A percentile compares a stretch with the other conserved stretches of the same genome.
These are phyloP conservation scores for Aureobasidium vineae DNA, from an alignment of 2,329 filamentous ascomycete species.

Conservation along the genomic window DNA sequence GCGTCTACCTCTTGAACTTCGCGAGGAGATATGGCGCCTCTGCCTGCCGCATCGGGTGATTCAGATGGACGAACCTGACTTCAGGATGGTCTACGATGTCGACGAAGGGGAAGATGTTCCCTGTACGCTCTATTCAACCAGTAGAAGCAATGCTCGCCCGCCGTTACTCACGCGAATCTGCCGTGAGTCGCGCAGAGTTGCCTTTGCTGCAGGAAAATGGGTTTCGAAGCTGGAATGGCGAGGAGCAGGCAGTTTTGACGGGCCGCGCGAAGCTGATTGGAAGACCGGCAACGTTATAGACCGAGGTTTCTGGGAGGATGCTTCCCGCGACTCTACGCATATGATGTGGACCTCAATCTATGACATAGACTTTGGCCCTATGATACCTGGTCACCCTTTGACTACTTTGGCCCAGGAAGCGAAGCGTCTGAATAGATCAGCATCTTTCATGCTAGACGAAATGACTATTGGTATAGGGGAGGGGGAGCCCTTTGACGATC, in stretches of 20 bases:
- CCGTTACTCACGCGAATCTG: conserved; percentile 27
- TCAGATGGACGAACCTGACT: conserved; percentile 24
- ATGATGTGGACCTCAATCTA: conserved; percentile 8
- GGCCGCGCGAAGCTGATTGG: conserved; percentile 14
- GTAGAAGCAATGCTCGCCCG: conserved; percentile 19
- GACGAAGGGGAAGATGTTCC: neutral
- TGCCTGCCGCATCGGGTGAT: conserved; percentile 28
- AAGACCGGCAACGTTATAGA: conserved; percentile 9
- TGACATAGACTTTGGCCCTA: neutral
- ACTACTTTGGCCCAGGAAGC: conserved; percentile 18
- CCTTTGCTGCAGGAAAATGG: conserved; percentile 17
- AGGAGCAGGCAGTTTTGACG: neutral
- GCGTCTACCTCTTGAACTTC: conserved; percentile 28
- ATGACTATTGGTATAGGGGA: neutral
- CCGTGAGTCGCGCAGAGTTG: conserved; percentile 27
- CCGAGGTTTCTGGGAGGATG: conserved; percentile 3
- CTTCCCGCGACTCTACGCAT: conserved; percentile 10
- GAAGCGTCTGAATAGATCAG: conserved; percentile 8
- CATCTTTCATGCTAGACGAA: conserved; percentile 19
- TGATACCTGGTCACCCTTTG: neutral
- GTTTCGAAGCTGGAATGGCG: neutral
- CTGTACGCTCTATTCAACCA: conserved; percentile 22
- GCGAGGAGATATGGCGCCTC: conserved; percentile 28
- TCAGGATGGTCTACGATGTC: neutral
- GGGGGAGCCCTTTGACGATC: conserved; percentile 2